Percentiles rank a stretch among this genome's conserved stretches.
Evolutionary conservation across 352 stramenopile genomes (phyloP).

Genomic region (Plasmopara muralis): DNA sequence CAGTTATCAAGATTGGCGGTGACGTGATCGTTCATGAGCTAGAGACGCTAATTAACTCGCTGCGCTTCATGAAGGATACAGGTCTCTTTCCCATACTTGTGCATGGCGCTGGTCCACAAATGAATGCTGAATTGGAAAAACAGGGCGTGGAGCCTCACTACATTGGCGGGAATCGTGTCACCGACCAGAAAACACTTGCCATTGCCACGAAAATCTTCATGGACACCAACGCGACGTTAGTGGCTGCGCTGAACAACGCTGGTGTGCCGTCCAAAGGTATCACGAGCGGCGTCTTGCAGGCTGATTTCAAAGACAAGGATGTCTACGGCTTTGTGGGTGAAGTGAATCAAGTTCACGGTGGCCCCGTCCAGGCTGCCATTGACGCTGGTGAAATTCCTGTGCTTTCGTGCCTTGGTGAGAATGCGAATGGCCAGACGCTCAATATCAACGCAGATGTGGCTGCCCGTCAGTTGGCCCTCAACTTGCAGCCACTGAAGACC

Average conservation of each 20-base stretch:
- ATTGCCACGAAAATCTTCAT: conserved; percentile 85
- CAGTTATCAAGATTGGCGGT: conserved; percentile 87
- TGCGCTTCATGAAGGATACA: conserved; percentile 77
- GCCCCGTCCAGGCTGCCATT: conserved; percentile 64
- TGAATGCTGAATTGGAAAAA: conserved; percentile 80
- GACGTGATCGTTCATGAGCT: conserved; percentile 87
- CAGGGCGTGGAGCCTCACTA: conserved; percentile 84
- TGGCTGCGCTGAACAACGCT: conserved; percentile 61
- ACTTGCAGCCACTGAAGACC: conserved; percentile 79
- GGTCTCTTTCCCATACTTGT: conserved; percentile 84
- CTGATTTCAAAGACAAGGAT: conserved; percentile 71
- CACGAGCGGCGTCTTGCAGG: conserved; percentile 80
- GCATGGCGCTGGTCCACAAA: conserved; percentile 83
- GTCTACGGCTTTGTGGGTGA: conserved; percentile 83
- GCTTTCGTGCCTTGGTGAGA: conserved; percentile 80
- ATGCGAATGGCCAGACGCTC: conserved; percentile 62
- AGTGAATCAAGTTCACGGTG: conserved; percentile 67
- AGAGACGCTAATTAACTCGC: conserved; percentile 74
- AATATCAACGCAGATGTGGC: conserved; percentile 89
- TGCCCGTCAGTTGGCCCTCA: conserved; percentile 69
- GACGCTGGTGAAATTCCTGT: conserved; percentile 71
- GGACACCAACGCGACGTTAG: conserved; percentile 75
- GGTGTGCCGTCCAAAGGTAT: conserved; percentile 71
- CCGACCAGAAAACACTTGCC: conserved; percentile 77
- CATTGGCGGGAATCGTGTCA: conserved; percentile 83